Evolutionary conservation across 179 eudicot genomes (phyloP).

Genomic region (Beta lomatogona): DNA sequence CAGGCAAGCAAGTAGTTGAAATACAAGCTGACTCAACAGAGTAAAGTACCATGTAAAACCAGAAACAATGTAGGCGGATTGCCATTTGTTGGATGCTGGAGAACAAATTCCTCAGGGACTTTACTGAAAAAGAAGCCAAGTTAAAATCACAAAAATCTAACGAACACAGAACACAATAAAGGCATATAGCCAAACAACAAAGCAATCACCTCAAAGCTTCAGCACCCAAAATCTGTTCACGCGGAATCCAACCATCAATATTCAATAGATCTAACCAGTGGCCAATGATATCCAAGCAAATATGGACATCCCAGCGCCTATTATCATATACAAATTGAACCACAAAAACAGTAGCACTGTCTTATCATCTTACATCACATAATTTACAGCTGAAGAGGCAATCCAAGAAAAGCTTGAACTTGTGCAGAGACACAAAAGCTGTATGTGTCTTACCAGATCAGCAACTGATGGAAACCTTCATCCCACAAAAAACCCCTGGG

Average conservation of each 20-base stretch:
- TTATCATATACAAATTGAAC: conserved; percentile 15
- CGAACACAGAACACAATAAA: conserved; percentile 7
- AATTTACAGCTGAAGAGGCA: neutral
- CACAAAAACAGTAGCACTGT: conserved; percentile 9
- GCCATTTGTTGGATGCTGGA: conserved; percentile 92
- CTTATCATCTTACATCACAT: neutral
- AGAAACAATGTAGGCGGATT: conserved; percentile 95
- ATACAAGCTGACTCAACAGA: neutral
- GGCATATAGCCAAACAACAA: neutral
- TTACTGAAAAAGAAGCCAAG: conserved; percentile 53
- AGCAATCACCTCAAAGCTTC: conserved; percentile 79
- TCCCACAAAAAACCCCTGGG: conserved; percentile 99
- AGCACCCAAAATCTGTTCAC: conserved; percentile 96
- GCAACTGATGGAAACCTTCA: conserved; percentile 96
- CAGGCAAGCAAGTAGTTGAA: neutral
- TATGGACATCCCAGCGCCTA: conserved; percentile 94
- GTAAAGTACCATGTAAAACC: conserved; percentile 71
- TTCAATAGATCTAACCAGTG: conserved; percentile 98
- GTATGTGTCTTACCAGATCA: conserved; percentile 66
- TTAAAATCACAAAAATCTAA: conserved; percentile 1
- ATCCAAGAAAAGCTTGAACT: neutral
- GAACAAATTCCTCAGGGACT: conserved; percentile 92
- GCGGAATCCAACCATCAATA: conserved; percentile 99
- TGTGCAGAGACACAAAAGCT: neutral
- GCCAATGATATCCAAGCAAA: conserved; percentile 88